These are phyloP conservation scores for Apiotrichum domesticum DNA, from an alignment of 1,284 basidiomycete genomes.

Conservation along the genomic window DNA sequence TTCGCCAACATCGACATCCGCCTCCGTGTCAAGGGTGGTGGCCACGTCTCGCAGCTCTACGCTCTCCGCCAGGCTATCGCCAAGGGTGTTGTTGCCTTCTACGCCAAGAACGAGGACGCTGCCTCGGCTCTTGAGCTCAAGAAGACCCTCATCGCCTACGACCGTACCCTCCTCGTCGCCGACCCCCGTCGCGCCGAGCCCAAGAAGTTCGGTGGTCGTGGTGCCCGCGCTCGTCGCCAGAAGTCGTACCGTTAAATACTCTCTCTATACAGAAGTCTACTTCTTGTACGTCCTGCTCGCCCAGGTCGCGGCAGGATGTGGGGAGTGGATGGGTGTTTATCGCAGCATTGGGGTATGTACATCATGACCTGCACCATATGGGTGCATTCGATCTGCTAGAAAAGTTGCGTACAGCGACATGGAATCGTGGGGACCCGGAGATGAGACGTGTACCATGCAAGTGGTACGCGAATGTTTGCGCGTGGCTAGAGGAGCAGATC, in stretches of 20 bases:
- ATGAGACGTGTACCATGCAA: no score
- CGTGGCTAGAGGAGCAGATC: no score
- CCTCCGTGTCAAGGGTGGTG: slow-evolving; percentile 97
- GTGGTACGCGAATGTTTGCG: no score
- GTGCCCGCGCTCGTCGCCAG: slow-evolving; percentile 93
- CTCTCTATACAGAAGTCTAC: background rate
- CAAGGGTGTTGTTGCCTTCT: slow-evolving; percentile 94
- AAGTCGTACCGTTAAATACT: slow-evolving; percentile 86
- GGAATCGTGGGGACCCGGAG: no score
- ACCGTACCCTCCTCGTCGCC: slow-evolving; percentile 90
- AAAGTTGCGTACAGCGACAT: background rate
- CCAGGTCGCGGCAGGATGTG: slow-evolving; percentile 15
- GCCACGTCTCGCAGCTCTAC: slow-evolving; percentile 98
- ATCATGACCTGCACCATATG: slow-evolving; percentile 17
- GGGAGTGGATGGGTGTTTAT: slow-evolving; percentile 12
- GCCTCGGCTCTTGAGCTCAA: slow-evolving; percentile 93
- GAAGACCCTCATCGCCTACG: slow-evolving; percentile 92
- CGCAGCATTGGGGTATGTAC: slow-evolving; percentile 25
- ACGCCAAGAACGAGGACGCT: slow-evolving; percentile 98
- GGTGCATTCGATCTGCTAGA: background rate
- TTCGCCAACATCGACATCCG: slow-evolving; percentile 88
- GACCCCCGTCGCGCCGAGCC: slow-evolving; percentile 99
- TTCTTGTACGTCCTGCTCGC: slow-evolving; percentile 4
- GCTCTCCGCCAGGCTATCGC: slow-evolving; percentile 99
- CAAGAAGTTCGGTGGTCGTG: slow-evolving; percentile 96